These are phyloP conservation scores for Teunomyces kruisii DNA, from an alignment of 805 yeast genomes.

Conservation along the genomic window DNA sequence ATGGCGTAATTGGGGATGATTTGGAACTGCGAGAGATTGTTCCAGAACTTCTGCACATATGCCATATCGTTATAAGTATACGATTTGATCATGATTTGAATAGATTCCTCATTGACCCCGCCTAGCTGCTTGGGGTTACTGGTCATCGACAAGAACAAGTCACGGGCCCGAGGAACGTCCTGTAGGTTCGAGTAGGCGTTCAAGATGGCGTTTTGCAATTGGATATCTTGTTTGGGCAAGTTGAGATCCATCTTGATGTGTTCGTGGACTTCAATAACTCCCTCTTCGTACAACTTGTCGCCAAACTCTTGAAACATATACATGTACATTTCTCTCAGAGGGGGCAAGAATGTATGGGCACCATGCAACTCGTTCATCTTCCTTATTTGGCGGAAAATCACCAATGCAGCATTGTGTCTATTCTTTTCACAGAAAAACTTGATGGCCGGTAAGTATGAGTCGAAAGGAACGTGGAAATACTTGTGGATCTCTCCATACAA, in stretches of 20 bases:
- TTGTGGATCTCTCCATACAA: constrained; percentile 57
- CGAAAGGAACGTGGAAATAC: constrained; percentile 57
- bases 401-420: constrained; percentile 61
- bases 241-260: constrained; percentile 60
- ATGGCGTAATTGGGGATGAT: constrained; percentile 53
- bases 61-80: constrained; percentile 54
- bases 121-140: constrained; percentile 46
- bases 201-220: constrained; percentile 59
- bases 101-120: constrained; percentile 62
- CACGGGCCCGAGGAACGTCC: constrained; percentile 55
- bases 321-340: constrained; percentile 53
- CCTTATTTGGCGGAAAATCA: constrained; percentile 61
- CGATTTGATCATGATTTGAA: constrained; percentile 65
- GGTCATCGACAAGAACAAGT: constrained; percentile 58
- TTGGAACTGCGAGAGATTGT: constrained; percentile 51
- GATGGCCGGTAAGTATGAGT: constrained; percentile 58
- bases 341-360: constrained; percentile 20
- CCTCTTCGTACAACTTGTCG: constrained; percentile 56
- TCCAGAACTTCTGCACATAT: constrained; percentile 63
- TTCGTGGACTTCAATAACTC: constrained; percentile 63
- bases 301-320: constrained; percentile 65
- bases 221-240: constrained; percentile 52
- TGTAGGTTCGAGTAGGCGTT: constrained; percentile 62
- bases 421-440: constrained; percentile 52
- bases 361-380: constrained; percentile 54